Conservation (phyloP, 306 rosid genomes). For the Vigna reflexopilosa region DNA sequence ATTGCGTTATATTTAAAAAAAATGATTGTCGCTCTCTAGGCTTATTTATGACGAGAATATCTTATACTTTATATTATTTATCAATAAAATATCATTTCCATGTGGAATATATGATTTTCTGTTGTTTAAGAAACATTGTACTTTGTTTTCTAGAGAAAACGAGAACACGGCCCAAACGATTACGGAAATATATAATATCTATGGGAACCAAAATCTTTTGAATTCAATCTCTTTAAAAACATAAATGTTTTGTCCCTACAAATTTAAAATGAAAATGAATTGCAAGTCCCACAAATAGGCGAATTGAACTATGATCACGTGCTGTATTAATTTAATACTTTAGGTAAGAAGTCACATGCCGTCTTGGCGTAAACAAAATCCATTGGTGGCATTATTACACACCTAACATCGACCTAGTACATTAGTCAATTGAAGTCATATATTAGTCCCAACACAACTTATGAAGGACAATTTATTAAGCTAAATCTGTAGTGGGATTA, state of each 20-base stretch:
- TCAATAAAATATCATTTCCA: no score
- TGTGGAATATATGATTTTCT: no score
- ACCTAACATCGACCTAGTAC: slow-evolving; percentile 35
- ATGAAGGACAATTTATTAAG: not conserved
- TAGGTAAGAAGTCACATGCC: slow-evolving; percentile 26
- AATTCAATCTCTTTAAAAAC: not conserved
- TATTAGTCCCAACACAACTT: slow-evolving; percentile 13
- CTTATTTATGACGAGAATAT: no score
- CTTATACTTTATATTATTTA: no score
- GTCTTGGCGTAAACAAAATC: slow-evolving; percentile 1
- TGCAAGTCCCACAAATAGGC: not conserved
- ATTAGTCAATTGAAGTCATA: not conserved
- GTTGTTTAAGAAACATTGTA: not conserved
- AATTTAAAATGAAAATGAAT: not conserved
- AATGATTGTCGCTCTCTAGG: not conserved
- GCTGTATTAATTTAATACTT: slow-evolving; percentile 1
- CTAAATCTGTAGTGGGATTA: not conserved
- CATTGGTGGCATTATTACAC: not conserved
- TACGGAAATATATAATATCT: not conserved
- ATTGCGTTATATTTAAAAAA: not conserved
- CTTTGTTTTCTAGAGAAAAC: not conserved
- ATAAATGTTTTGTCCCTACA: no score
- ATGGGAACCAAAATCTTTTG: not conserved
- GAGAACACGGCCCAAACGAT: slow-evolving; percentile 6
- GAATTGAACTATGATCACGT: not conserved